Base-by-base conservation (phyloP, 2,329 filamentous ascomycete genomes). In the Calonectria hongkongensis region DNA sequence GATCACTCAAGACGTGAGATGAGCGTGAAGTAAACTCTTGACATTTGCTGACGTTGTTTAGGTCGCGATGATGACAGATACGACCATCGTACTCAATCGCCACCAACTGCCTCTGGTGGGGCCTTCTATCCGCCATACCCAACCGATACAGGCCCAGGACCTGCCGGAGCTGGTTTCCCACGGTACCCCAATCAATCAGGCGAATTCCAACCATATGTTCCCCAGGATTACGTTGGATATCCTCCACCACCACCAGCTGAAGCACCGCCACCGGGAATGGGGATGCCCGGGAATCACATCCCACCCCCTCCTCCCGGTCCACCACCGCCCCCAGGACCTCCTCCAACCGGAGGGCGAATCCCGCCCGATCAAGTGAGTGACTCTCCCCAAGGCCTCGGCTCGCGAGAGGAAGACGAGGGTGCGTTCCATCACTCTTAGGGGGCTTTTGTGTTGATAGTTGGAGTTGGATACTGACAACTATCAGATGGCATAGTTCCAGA, bases 91-190 rank as follows among this genome's bases (percentile, higher is more conserved):
- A 82, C 84, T 5, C 84, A 85, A 6, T 89, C 88, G 2, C 88
- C 88, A 0, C 86, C 87, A 3, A 87, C 84, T 67, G 87, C 87
- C 4, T 89, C 88, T 2, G 88, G 88, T n/a, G 88, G 88, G 15
- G 85, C 86, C 18, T 89, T 85, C 77, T 88, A 87, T 72, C 86
- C 85, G 3, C 85, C 86, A 3, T 85, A 85, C 60, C 84, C 84
- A 8, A 77, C 77, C 73, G 69, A 84, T 72, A 28, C 82, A 74
- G 41, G 79, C 77, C 63, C 75, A 48, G 62, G 72, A 2, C 54
- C 72, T 16, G 75, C 69, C 13, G 56, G 75, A 54, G 77, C 75
- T 12, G 81, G 81, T 21, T 84, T 86, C 75, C 82, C 83, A 7
- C 83, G 83, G 13, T 85, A 85, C 62, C 82, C 83, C 75, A 72